phyloP scores from a whole-genome alignment of 2,329 filamentous ascomycete genomes.

The Fusarium penzigii region DNA sequence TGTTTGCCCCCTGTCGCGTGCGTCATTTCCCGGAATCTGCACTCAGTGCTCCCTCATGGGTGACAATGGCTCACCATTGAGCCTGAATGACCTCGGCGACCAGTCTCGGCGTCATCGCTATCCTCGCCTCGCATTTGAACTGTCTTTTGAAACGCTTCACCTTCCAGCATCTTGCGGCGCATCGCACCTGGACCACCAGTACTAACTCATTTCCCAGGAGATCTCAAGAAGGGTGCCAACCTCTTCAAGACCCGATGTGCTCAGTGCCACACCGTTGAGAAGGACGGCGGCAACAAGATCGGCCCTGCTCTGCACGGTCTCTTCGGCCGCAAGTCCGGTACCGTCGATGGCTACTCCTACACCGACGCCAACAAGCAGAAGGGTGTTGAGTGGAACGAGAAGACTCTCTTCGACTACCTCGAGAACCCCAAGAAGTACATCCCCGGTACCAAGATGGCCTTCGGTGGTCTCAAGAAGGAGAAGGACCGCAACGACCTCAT shows the following conservation, averaged over 20 bases:
- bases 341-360: constrained; percentile 92
- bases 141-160: background rate
- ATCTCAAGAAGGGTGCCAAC: constrained; percentile 93
- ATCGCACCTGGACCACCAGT: background rate
- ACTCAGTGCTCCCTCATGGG: constrained; percentile 12
- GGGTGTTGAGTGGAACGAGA: constrained; percentile 84
- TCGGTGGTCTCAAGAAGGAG: constrained; percentile 98
- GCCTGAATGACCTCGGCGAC: constrained; percentile 5
- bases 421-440: constrained; percentile 99
- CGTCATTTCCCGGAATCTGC: constrained; percentile 35
- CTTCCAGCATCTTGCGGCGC: background rate
- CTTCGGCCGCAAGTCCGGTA: constrained; percentile 93
- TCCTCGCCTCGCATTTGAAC: background rate
- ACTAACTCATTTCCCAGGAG: constrained; percentile 61
- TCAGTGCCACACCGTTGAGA: constrained; percentile 97
- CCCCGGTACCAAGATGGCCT: constrained; percentile 99
- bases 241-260: constrained; percentile 99
- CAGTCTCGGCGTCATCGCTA: constrained; percentile 3
- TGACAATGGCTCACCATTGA: constrained; percentile 11
- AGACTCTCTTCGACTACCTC: constrained; percentile 93
- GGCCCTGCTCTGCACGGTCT: constrained; percentile 96
- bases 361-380: constrained; percentile 99
- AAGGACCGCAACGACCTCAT: constrained; percentile 99
- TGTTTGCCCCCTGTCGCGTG: constrained; percentile 25
- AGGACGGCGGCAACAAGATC: constrained; percentile 93